These are phyloP conservation scores for Tympanopsis confertula DNA, from an alignment of 2,329 filamentous ascomycete species.

Conservation along the genomic window DNA sequence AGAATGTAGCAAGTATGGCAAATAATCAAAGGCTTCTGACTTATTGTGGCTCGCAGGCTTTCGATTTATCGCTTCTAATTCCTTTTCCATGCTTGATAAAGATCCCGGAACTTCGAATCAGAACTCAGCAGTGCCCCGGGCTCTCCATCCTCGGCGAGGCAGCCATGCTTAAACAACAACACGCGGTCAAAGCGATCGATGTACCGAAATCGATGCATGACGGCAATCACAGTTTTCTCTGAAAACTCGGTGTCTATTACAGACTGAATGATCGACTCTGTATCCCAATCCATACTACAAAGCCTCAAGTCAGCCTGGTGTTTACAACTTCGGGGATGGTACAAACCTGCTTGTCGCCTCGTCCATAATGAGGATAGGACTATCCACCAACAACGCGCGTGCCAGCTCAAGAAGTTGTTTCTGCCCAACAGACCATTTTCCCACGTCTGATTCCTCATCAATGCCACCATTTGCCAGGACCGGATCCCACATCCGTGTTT, in stretches of 20 bases:
- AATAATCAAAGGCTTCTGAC: too few relatives aligned
- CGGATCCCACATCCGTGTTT: too few relatives aligned
- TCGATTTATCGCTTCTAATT: too few relatives aligned
- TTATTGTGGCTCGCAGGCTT: too few relatives aligned
- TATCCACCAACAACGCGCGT: neutral
- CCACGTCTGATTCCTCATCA: neutral
- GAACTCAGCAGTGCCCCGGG: constrained; percentile 7
- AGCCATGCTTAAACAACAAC: constrained; percentile 7
- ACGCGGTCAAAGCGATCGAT: constrained; percentile 8
- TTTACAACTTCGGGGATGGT: too few relatives aligned
- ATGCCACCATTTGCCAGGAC: neutral
- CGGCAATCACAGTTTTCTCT: constrained; percentile 9
- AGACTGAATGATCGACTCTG: constrained; percentile 10
- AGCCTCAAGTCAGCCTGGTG: too few relatives aligned
- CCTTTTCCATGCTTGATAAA: too few relatives aligned
- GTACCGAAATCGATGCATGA: constrained; percentile 9
- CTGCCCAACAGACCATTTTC: neutral
- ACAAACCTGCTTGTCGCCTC: constrained; percentile 1
- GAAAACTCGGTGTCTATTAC: constrained; percentile 10
- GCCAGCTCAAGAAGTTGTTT: neutral
- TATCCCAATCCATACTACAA: constrained; percentile 9
- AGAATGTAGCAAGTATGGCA: too few relatives aligned
- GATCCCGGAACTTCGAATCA: too few relatives aligned
- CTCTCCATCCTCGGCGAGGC: constrained; percentile 6
- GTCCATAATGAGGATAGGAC: neutral